Evolutionary conservation across 2,329 filamentous ascomycete genomes (phyloP), one percentile per base, ranked within the genome.

Genomic region (Leptographium flavum): DNA sequence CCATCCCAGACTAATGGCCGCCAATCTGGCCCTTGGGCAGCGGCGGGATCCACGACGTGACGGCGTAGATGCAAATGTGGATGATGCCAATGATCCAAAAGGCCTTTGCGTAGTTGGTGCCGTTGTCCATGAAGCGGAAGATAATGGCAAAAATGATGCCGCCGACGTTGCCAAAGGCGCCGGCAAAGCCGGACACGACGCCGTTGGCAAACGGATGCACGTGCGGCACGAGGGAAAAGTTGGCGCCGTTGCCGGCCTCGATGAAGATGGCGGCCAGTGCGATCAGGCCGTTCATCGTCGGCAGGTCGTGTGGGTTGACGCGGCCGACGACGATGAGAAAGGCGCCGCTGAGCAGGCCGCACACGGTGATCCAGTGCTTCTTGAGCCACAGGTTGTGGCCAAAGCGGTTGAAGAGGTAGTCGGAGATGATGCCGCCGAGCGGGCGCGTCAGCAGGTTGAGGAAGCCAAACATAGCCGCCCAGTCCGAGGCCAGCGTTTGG

Each of bases 61-160:
- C 64, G 40, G 88, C 33, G 56, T 87, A 85, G 23, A 90, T 62
- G 0, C 55, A 79, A 49, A 94, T 76, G 51, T 76, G 76, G 19
- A 94, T 79, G 33, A 80, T 67, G 3, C 87, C 87, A 56, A 90
- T 87, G 48, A 93, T 81, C 84, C 84, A 92, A 50, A 93, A 75
- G 0, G 76, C 75, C 58, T 70, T 77, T 11, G 69, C 75, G 56
- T 87, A 93, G 56, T 81, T 63, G 2, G 65, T 74, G 5, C 76
- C 78, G 41, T 74, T 68, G 45, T 63, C 63, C 60, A 68, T 66
- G 62, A 88, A 92, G 42, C 86, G 70, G 69, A 90, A 94, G 57
- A 87, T 76, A 57, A 93, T 76, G 19, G 86, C 82, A 56, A 92
- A 94, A 41, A 93, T 61, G 43, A 94, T 77, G 13, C 88, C 88